Conservation (phyloP, 176 grass and related monocot species). For the Oryza brachyantha region DNA sequence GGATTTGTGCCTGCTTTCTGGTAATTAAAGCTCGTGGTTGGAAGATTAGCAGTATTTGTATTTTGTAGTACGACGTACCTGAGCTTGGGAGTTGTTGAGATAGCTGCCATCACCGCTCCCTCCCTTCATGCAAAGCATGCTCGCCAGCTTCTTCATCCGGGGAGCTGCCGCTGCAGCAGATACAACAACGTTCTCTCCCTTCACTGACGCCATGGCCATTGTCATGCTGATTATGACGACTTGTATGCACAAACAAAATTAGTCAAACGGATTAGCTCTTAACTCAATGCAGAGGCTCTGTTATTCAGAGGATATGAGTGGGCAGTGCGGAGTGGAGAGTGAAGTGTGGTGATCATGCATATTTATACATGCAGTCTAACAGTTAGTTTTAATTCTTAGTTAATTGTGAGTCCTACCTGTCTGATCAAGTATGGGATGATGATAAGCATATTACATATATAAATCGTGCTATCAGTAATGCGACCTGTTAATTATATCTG, state of each 20-base stretch:
- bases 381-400: neutral
- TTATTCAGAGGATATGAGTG: neutral
- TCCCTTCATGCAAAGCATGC: conserved; percentile 40
- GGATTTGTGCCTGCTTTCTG: neutral
- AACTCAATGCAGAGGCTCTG: neutral
- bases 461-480: neutral
- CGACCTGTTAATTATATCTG: neutral
- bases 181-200: neutral
- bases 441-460: neutral
- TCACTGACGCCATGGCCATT: neutral
- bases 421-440: neutral
- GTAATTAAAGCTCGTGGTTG: neutral
- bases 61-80: neutral
- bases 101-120: conserved; percentile 33
- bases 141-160: neutral
- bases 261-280: neutral
- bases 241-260: neutral
- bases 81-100: conserved; percentile 39
- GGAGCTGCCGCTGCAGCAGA: neutral
- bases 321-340: neutral
- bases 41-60: neutral
- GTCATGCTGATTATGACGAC: neutral
- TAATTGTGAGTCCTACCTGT: neutral
- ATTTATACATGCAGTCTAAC: neutral
- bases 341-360: neutral